These are phyloP conservation scores for Malania oleifera DNA, from an alignment of 164 flowering plant species.

Conservation along the genomic window DNA sequence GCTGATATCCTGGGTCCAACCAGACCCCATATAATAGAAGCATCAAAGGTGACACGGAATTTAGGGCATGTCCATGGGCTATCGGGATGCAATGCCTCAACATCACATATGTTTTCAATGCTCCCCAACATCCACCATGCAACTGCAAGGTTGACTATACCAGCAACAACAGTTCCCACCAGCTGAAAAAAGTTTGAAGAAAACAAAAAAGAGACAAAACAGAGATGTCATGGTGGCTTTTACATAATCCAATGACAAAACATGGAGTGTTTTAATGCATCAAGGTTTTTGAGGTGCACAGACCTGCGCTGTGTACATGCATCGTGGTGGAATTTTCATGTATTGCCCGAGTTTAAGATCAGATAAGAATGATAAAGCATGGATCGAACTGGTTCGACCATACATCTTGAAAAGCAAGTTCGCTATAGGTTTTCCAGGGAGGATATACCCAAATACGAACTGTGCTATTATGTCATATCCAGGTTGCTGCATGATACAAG, in stretches of 20 bases:
- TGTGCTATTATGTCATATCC: conserved; percentile 8
- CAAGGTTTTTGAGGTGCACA: not conserved
- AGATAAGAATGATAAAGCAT: not conserved
- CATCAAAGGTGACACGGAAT: conserved; percentile 3
- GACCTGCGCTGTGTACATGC: conserved; percentile 4
- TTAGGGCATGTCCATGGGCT: conserved; percentile 9
- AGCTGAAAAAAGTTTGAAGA: too few relatives aligned
- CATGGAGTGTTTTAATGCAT: too few relatives aligned
- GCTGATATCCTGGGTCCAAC: conserved; percentile 6
- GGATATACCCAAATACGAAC: conserved; percentile 6
- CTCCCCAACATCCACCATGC: conserved; percentile 7
- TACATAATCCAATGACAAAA: too few relatives aligned
- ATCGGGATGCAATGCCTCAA: not conserved
- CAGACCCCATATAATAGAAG: conserved; percentile 4
- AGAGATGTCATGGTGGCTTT: too few relatives aligned
- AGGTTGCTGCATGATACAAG: conserved; percentile 1
- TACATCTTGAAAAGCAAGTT: conserved; percentile 8
- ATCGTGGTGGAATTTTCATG: conserved; percentile 6
- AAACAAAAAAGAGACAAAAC: too few relatives aligned
- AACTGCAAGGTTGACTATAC: not conserved
- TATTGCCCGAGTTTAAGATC: conserved; percentile 5
- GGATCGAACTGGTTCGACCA: not conserved
- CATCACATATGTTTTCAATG: conserved; percentile 1
- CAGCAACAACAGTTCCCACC: conserved; percentile 4
- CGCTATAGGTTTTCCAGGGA: conserved; percentile 6